A percentile compares a stretch with the other conserved stretches of the same genome.
These are phyloP conservation scores for Umbelopsis vinacea DNA, from an alignment of 192 early-diverging fungal species.

Conservation along the genomic window DNA sequence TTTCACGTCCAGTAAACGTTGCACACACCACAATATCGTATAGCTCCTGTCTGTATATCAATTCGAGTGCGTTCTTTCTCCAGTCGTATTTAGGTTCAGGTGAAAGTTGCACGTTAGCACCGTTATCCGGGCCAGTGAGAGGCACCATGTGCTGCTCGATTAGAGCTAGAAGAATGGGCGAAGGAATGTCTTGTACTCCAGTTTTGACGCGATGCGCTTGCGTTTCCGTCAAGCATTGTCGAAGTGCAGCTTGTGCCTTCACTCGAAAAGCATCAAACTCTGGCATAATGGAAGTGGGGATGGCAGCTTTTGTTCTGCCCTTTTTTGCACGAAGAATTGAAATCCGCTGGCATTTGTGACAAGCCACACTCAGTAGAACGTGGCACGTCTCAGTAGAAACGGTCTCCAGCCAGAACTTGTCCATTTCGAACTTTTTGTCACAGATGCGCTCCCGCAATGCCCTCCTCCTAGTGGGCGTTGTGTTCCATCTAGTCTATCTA, in stretches of 20 bases:
- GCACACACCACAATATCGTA: constrained; percentile 30
- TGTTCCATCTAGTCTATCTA: constrained; percentile 92
- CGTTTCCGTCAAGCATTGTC: constrained; percentile 10
- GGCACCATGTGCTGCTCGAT: constrained; percentile 27
- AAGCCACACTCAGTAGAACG: constrained; percentile 7
- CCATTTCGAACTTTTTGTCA: background rate
- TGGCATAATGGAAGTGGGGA: background rate
- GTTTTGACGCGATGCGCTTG: constrained; percentile 4
- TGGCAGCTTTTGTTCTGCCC: background rate
- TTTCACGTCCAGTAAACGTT: background rate
- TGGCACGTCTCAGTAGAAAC: background rate
- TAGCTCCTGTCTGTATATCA: constrained; percentile 28
- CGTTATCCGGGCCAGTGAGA: constrained; percentile 26
- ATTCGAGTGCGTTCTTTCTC: constrained; percentile 36
- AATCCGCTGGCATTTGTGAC: background rate
- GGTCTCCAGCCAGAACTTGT: background rate
- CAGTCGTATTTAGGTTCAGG: constrained; percentile 35
- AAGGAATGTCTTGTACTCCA: constrained; percentile 11
- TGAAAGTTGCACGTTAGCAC: constrained; percentile 16
- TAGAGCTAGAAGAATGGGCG: background rate
- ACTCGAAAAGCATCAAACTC: constrained; percentile 20
- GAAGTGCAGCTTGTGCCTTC: constrained; percentile 3
- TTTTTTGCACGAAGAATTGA: constrained; percentile 1
- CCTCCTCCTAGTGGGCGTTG: constrained; percentile 79
- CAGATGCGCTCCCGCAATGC: constrained; percentile 40